A percentile compares a stretch with the other conserved stretches of the same genome.
Evolutionary conservation across 352 stramenopile species (phyloP).

Genomic region (Phytophthora sp.): DNA sequence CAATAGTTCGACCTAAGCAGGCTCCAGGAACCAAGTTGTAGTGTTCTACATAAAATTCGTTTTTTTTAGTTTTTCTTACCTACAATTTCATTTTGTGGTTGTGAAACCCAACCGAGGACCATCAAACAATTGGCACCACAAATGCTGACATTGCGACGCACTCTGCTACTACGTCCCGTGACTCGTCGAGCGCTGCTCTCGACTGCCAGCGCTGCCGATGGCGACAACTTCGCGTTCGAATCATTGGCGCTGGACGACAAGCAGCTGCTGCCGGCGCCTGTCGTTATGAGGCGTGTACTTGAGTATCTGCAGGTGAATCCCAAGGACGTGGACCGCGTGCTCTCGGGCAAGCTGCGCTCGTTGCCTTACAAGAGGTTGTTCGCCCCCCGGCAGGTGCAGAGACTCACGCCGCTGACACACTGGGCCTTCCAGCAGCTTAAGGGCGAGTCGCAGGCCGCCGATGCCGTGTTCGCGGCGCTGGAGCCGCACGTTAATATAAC

Average conservation of each 20-base stretch:
- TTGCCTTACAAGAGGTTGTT: conserved; percentile 42
- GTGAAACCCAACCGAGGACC: no score
- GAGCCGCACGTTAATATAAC: conserved; percentile 62
- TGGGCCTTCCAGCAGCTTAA: conserved; percentile 44
- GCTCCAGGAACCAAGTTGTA: not conserved
- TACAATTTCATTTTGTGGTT: not conserved
- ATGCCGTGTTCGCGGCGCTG: conserved; percentile 47
- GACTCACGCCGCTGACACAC: conserved; percentile 43
- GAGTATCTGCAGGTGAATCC: conserved; percentile 41
- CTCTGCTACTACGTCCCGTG: conserved; percentile 11
- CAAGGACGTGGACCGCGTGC: conserved; percentile 23
- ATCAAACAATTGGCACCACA: not conserved
- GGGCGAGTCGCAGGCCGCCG: conserved; percentile 12
- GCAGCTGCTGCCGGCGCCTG: conserved; percentile 7
- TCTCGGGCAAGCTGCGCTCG: conserved; percentile 26
- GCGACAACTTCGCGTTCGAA: conserved; percentile 27
- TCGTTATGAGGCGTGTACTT: conserved; percentile 39
- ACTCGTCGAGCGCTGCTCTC: conserved; percentile 16
- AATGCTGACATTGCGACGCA: conserved; percentile 18
- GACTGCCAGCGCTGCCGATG: conserved; percentile 3
- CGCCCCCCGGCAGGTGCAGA: conserved; percentile 32
- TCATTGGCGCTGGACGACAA: conserved; percentile 29
- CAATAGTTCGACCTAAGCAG: conserved; percentile 5
- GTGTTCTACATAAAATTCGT: conserved; percentile 1
- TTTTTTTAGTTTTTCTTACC: conserved; percentile 10